These are phyloP conservation scores for Dryadomyces quercus-mongolicae DNA, from an alignment of 2,329 filamentous ascomycete genomes.

Conservation along the genomic window DNA sequence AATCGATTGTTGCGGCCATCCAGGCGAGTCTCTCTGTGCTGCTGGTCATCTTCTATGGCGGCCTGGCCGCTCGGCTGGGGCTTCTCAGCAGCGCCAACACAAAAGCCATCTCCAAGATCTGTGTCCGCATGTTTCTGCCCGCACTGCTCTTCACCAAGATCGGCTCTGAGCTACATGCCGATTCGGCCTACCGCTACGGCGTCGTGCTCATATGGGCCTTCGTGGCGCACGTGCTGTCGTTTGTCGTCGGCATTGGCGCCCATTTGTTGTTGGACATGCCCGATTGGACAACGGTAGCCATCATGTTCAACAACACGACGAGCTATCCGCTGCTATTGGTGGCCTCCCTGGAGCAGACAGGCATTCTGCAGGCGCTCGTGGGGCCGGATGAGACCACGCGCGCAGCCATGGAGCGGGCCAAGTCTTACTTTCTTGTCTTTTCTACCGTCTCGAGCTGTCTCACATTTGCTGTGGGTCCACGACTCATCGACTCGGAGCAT, in stretches of 20 bases:
- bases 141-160: conserved; percentile 33
- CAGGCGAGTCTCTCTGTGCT: conserved; percentile 35
- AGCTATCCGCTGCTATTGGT: conserved; percentile 33
- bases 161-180: conserved; percentile 26
- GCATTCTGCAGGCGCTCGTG: conserved; percentile 38
- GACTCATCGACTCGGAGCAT: conserved; percentile 36
- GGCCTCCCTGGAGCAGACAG: conserved; percentile 32
- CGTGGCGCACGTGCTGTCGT: conserved; percentile 25
- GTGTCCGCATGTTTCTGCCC: conserved; percentile 34
- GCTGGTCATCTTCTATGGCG: conserved; percentile 32
- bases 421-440: conserved; percentile 55
- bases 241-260: conserved; percentile 25
- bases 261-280: conserved; percentile 27
- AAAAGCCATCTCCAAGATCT: conserved; percentile 31
- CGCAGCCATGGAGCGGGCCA: conserved; percentile 43
- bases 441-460: conserved; percentile 50
- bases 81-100: conserved; percentile 24
- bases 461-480: conserved; percentile 51
- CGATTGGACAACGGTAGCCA: conserved; percentile 30
- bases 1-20: conserved; percentile 30
- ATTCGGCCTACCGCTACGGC: conserved; percentile 23
- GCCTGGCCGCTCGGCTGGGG: conserved; percentile 24
- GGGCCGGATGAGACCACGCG: conserved; percentile 27
- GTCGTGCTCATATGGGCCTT: conserved; percentile 29
- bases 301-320: conserved; percentile 38